Base-by-base conservation (phyloP, 306 rosid species). In the Calophaca sinica region DNA sequence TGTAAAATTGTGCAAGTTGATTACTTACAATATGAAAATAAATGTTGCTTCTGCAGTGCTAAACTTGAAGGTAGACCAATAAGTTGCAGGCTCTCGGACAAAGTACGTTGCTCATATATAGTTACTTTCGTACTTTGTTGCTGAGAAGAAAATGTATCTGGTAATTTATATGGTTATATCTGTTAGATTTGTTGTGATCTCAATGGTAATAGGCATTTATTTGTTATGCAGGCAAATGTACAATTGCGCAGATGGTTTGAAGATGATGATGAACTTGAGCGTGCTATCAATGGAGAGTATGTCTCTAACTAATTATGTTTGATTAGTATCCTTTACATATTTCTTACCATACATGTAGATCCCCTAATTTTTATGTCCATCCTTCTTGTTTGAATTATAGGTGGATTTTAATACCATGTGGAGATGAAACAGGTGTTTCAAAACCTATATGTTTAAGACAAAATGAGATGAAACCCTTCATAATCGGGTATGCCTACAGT, bases 41-140 rank as follows among this genome's bases (percentile, higher is more conserved):
- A 35, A 38, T 49, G 64, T 55, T 79, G 68, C 36, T 61, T 62
- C 82, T 81, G 84, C 90, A 96, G 99, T 85, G 81, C 89, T 66
- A 89, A 90, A 80, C 96, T 96, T 76, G 99, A 96, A 90, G 99
- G 96, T 33, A 88, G 99, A 80, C 72, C 96, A 12, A 13, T 79
- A 54, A 73, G 88, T 68, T 96, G 98, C 91, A 89, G 99, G 87
- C 89, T 94, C 62, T 86, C 99, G 33, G 99, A 94, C 87, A 94
- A 86, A 87, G 99, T 94, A 90, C 75, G 96, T 79, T 28, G 14
- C 70, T 69, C 77, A 74, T 55, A 60, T 44, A 62, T 38, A 49
- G 68, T 8, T 64, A 51, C 36, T 45, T 42, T 67, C 38, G n/a
- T 38, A 46, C 70, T 62, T 69, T 64, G 62, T 62, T 63, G 41